phyloP scores from a whole-genome alignment of 345 rosid genomes.

The Eucalyptus shirleyi region DNA sequence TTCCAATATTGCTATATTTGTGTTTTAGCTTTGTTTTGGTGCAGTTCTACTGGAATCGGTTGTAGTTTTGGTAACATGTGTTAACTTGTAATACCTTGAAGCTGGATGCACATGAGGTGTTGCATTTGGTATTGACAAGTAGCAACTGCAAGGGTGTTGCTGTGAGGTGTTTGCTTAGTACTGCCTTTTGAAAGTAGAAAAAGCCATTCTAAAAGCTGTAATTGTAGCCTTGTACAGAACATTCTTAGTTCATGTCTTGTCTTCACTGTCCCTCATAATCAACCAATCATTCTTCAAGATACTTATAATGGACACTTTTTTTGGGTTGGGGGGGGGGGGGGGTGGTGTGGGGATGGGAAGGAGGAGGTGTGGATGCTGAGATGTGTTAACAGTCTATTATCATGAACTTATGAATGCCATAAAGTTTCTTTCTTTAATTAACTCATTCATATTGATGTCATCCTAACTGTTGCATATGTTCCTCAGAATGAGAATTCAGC shows the following conservation, averaged over 20 bases:
- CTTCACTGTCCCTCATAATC: neutral
- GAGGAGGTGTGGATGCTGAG: neutral
- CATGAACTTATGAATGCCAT: neutral
- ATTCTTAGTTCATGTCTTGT: neutral
- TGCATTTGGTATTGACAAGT: neutral
- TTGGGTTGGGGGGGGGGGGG: too few relatives aligned
- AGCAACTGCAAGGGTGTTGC: neutral
- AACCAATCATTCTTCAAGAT: neutral
- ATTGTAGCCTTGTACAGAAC: neutral
- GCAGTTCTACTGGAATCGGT: neutral
- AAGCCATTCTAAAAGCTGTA: neutral
- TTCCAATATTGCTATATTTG: neutral
- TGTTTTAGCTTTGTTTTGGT: neutral
- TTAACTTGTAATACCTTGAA: neutral
- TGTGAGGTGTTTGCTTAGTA: neutral
- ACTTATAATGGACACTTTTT: neutral
- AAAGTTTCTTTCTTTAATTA: neutral
- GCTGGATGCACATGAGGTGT: neutral
- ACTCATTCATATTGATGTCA: neutral
- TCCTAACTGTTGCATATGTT: neutral
- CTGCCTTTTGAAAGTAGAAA: neutral
- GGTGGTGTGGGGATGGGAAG: too few relatives aligned
- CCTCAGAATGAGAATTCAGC: slow-evolving; percentile 72
- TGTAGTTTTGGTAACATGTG: neutral
- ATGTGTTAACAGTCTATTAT: neutral